Evolutionary conservation across 257 asterid species (phyloP).

Genomic region (Rubia yunnanensis): DNA sequence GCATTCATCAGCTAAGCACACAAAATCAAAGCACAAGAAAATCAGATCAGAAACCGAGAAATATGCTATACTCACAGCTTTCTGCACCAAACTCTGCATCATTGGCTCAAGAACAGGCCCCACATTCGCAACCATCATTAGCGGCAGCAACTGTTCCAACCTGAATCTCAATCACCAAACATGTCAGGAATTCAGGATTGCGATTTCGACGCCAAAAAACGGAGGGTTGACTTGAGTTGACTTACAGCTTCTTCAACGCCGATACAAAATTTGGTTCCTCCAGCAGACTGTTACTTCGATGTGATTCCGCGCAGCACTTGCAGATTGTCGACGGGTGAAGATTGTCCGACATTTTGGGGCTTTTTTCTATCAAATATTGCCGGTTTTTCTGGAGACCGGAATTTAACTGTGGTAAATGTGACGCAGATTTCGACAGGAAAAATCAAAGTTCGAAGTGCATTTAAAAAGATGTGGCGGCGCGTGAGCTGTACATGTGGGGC

Average conservation of each 20-base stretch:
- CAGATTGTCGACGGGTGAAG: background rate
- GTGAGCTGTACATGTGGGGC: background rate
- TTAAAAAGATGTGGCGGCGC: background rate
- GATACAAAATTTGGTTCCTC: background rate
- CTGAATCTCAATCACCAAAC: background rate
- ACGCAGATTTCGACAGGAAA: no score
- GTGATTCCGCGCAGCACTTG: background rate
- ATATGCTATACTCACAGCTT: background rate
- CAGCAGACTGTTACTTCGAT: background rate
- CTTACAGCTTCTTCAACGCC: conserved; percentile 1
- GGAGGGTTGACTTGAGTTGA: conserved; percentile 3
- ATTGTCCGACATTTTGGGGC: background rate
- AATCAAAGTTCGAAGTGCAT: background rate
- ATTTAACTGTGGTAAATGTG: background rate
- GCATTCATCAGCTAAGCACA: background rate
- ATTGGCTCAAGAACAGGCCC: background rate
- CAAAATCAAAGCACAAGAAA: background rate
- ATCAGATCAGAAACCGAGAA: background rate
- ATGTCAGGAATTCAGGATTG: background rate
- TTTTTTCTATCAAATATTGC: background rate
- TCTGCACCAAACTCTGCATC: conserved; percentile 3
- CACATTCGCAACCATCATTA: background rate
- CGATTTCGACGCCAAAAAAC: background rate
- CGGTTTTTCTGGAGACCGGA: background rate
- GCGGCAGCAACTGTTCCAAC: background rate